Percentiles rank a stretch among this genome's conserved stretches.
phyloP scores from a whole-genome alignment of 306 rosid species.

The Malus sylvestris region DNA sequence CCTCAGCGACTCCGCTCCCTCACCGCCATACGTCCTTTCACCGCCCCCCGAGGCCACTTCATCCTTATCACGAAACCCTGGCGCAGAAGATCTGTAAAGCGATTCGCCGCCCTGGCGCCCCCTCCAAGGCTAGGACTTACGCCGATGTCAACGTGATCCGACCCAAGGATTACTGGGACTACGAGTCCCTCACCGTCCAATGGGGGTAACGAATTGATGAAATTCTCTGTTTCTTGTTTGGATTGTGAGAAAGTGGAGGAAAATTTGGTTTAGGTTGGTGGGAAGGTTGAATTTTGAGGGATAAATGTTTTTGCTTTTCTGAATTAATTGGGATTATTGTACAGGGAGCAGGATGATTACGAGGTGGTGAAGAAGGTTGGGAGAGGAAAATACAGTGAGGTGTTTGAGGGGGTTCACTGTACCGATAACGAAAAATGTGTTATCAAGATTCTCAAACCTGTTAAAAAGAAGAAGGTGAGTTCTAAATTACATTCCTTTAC shows the following conservation, averaged over 20 bases:
- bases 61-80: constrained; percentile 46
- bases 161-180: constrained; percentile 93
- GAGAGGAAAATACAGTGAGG: constrained; percentile 95
- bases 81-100: constrained; percentile 93
- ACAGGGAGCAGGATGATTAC: constrained; percentile 88
- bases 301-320: neutral
- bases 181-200: constrained; percentile 85
- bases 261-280: neutral
- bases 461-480: constrained; percentile 84
- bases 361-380: constrained; percentile 97
- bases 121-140: constrained; percentile 81
- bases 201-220: constrained; percentile 57
- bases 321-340: neutral
- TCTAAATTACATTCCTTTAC: neutral
- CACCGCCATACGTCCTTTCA: constrained; percentile 6
- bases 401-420: constrained; percentile 85
- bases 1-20: constrained; percentile 32
- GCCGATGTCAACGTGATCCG: constrained; percentile 81
- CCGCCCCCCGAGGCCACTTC: constrained; percentile 23
- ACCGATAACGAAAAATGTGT: constrained; percentile 75
- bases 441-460: constrained; percentile 88
- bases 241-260: neutral
- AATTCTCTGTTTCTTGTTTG: neutral
- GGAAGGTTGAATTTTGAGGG: neutral
- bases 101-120: constrained; percentile 95